Evolutionary conservation across 441 rosid species (phyloP).

Genomic region (Eruca vesicaria): DNA sequence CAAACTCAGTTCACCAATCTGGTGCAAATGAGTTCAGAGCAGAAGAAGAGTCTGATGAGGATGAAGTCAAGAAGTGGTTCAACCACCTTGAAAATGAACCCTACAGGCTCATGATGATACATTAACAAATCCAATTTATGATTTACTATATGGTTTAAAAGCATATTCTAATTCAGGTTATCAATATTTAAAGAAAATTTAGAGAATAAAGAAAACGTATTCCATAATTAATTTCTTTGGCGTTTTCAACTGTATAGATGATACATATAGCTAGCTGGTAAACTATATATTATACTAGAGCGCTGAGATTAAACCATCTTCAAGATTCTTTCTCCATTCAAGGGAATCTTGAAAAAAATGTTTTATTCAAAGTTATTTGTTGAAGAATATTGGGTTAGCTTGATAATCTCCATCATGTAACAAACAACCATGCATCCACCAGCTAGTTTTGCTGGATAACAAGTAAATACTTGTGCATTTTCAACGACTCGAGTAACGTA

Average conservation of each 20-base stretch:
- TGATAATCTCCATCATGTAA: not conserved
- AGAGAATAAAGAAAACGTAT: constrained; percentile 8
- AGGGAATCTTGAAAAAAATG: not conserved
- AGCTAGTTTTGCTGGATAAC: constrained; percentile 1
- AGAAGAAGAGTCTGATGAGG: constrained; percentile 28
- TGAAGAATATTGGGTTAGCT: constrained; percentile 6
- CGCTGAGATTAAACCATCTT: not conserved
- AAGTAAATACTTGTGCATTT: not conserved
- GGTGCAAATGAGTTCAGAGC: constrained; percentile 22
- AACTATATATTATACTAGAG: not conserved
- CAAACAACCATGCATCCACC: not conserved
- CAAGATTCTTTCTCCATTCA: not conserved
- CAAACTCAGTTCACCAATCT: constrained; percentile 33
- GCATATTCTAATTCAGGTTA: not conserved
- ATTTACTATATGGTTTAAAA: not conserved
- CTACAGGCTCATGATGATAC: constrained; percentile 31
- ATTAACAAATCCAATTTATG: constrained; percentile 11
- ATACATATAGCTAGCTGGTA: constrained; percentile 16
- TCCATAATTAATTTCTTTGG: not conserved
- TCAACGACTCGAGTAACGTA: constrained; percentile 10
- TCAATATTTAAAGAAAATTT: not conserved
- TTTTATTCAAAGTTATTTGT: not conserved
- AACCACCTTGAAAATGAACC: constrained; percentile 62
- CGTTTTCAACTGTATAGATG: not conserved
- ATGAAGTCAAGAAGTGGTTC: constrained; percentile 57